phyloP scores from a whole-genome alignment of 306 rosid genomes.

The Dryas alaskensis region DNA sequence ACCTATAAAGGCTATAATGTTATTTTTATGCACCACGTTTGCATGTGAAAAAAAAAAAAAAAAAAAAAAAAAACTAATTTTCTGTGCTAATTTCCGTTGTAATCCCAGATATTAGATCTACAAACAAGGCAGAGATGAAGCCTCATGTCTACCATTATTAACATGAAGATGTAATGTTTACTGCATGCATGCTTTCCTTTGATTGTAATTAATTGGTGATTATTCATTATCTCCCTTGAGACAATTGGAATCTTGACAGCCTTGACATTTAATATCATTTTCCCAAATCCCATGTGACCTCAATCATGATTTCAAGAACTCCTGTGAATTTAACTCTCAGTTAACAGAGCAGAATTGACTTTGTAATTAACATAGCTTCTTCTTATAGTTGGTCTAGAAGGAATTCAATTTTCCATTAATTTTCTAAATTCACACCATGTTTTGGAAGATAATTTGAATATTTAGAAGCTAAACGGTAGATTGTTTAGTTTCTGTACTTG shows the following conservation, averaged over 20 bases:
- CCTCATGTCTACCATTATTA: neutral
- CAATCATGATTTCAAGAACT: neutral
- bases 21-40: neutral
- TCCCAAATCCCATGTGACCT: constrained; percentile 15
- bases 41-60: neutral
- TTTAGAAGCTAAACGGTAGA: neutral
- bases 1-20: neutral
- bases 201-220: neutral
- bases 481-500: neutral
- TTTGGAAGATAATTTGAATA: neutral
- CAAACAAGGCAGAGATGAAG: constrained; percentile 2
- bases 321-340: neutral
- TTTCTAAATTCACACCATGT: too few species aligned
- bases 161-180: neutral
- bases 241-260: constrained; percentile 31
- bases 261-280: neutral
- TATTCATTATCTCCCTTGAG: constrained; percentile 5
- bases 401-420: neutral
- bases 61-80: neutral
- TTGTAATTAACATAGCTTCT: neutral
- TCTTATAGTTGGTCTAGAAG: neutral
- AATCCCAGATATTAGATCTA: neutral
- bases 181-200: neutral
- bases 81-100: neutral
- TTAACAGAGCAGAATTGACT: too few species aligned